Evolutionary conservation across 2,329 filamentous ascomycete genomes (phyloP).

Genomic region (Hymenoscyphus scutula): DNA sequence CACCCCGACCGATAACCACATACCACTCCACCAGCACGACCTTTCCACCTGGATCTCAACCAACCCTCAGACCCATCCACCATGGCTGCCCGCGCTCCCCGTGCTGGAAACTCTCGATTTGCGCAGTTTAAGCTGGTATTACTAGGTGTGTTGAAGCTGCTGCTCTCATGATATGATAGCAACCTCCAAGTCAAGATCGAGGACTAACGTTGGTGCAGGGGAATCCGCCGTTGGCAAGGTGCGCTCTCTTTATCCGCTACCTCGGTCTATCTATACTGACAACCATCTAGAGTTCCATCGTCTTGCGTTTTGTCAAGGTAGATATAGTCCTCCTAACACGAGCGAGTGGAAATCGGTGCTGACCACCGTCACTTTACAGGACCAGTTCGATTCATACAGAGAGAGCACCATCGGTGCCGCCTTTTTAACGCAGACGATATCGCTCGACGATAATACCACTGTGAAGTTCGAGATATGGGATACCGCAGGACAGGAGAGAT

Average conservation of each 20-base stretch:
- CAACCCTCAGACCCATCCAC: conserved; percentile 31
- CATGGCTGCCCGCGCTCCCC: conserved; percentile 82
- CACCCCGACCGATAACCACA: too few species aligned
- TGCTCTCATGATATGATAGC: not conserved
- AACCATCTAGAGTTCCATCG: conserved; percentile 78
- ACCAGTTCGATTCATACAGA: conserved; percentile 85
- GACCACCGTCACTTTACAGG: conserved; percentile 49
- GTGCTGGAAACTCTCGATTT: conserved; percentile 76
- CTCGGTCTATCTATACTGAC: conserved; percentile 20
- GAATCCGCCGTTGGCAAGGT: conserved; percentile 99
- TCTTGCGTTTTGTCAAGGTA: conserved; percentile 97
- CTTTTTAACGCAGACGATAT: conserved; percentile 98
- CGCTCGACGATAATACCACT: conserved; percentile 94
- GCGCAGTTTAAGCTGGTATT: conserved; percentile 99
- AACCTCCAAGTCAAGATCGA: conserved; percentile 25
- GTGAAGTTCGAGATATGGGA: conserved; percentile 99
- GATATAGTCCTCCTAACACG: too few species aligned
- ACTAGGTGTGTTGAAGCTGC: conserved; percentile 64
- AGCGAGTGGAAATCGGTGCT: not conserved
- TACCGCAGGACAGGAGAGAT: conserved; percentile 96
- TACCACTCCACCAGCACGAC: too few species aligned
- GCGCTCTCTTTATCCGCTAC: conserved; percentile 29
- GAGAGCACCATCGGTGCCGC: conserved; percentile 63
- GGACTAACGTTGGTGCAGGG: conserved; percentile 52
- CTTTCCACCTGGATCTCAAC: too few species aligned